Percentiles rank a stretch among this genome's conserved stretches.
Evolutionary conservation across 345 rosid species (phyloP).

Genomic region (Camelina hispida): DNA sequence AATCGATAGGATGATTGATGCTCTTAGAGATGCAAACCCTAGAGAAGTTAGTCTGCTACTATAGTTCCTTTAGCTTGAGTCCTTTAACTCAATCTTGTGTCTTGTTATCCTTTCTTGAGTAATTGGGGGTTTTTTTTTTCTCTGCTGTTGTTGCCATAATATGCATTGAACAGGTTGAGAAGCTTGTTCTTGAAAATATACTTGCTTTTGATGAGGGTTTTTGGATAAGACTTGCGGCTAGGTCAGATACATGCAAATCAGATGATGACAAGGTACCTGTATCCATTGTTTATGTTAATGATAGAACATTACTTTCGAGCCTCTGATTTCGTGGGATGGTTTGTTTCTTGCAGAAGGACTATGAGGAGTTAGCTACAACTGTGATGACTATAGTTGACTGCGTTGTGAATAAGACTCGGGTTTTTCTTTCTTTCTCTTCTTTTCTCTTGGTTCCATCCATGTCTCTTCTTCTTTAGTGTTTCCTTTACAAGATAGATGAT

Average conservation of each 20-base stretch:
- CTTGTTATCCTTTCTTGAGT: conserved; percentile 20
- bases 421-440: conserved; percentile 38
- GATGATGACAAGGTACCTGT: conserved; percentile 90
- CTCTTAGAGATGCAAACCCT: conserved; percentile 76
- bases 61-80: neutral
- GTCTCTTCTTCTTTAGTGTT: conserved; percentile 1
- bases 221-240: conserved; percentile 89
- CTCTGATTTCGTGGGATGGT: conserved; percentile 4
- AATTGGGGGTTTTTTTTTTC: conserved; percentile 18
- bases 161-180: conserved; percentile 66
- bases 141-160: conserved; percentile 12
- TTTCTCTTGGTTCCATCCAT: conserved; percentile 6
- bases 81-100: neutral
- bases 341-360: conserved; percentile 73
- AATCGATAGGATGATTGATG: conserved; percentile 78
- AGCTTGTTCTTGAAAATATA: conserved; percentile 81
- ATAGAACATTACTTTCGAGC: conserved; percentile 22
- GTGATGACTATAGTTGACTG: conserved; percentile 87
- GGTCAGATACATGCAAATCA: conserved; percentile 83
- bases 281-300: conserved; percentile 41
- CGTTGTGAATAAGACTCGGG: conserved; percentile 82
- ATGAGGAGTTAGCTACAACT: conserved; percentile 79
- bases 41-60: conserved; percentile 54
- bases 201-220: conserved; percentile 86
- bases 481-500: neutral